Percentiles rank a stretch among this genome's conserved stretches.
Conservation (phyloP, 106 monocot species). For the Allium cepa region DNA sequence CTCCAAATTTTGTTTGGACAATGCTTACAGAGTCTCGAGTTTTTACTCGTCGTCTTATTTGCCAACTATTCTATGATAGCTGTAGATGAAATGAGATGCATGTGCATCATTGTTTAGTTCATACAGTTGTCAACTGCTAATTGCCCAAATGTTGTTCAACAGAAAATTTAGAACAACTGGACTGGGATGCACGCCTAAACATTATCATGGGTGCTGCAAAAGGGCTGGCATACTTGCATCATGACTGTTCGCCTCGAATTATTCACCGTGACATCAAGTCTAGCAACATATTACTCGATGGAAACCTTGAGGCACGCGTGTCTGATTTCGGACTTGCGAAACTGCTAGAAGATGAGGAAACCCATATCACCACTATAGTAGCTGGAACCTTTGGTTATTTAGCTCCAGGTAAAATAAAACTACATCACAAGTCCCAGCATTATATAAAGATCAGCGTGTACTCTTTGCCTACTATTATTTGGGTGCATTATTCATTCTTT, state of each 20-base stretch:
- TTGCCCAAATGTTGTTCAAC: neutral
- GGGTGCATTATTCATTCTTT: too few relatives aligned
- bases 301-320: conserved; percentile 84
- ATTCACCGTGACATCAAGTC: conserved; percentile 99
- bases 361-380: conserved; percentile 95
- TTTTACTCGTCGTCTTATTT: too few relatives aligned
- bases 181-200: conserved; percentile 93
- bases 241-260: conserved; percentile 95
- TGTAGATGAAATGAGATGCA: too few relatives aligned
- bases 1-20: too few relatives aligned
- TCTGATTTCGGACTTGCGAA: conserved; percentile 99
- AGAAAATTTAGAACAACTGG: conserved; percentile 84
- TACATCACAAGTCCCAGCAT: too few relatives aligned
- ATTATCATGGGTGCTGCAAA: conserved; percentile 96
- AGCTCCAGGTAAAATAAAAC: conserved; percentile 66
- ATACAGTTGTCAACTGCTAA: too few relatives aligned
- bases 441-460: too few relatives aligned
- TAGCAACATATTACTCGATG: conserved; percentile 96
- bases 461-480: too few relatives aligned
- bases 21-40: too few relatives aligned
- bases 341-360: conserved; percentile 84
- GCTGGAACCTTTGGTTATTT: conserved; percentile 99
- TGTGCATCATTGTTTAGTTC: too few relatives aligned
- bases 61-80: too few relatives aligned
- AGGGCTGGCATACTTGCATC: conserved; percentile 92